phyloP scores from a whole-genome alignment of 768 basidiomycete species.

The Tylopilus subfusipes region DNA sequence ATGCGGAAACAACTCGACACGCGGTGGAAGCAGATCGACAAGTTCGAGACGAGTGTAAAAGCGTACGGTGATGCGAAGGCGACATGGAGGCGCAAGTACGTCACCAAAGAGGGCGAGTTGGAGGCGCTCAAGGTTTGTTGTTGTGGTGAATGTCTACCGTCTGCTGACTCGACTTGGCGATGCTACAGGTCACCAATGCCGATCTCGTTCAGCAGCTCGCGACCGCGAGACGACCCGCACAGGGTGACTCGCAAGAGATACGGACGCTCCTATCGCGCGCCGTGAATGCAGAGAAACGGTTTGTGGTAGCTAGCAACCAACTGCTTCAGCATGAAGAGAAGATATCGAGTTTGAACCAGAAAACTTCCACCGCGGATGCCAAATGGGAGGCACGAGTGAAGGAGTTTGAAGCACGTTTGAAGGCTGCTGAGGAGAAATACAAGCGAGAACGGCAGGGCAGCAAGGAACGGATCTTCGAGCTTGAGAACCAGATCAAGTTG shows the following conservation, averaged over 20 bases:
- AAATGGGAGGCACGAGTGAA: slow-evolving; percentile 97
- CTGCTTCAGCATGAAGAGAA: slow-evolving; percentile 81
- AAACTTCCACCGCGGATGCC: slow-evolving; percentile 65
- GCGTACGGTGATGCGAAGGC: slow-evolving; percentile 75
- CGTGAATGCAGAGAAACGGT: slow-evolving; percentile 81
- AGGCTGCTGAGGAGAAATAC: slow-evolving; percentile 84
- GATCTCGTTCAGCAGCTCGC: slow-evolving; percentile 74
- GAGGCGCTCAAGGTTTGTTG: slow-evolving; percentile 73
- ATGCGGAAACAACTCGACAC: slow-evolving; percentile 85
- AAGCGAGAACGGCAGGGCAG: slow-evolving; percentile 92
- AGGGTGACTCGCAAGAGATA: slow-evolving; percentile 65
- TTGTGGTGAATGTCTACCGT: not conserved
- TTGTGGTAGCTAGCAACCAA: slow-evolving; percentile 83
- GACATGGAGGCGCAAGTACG: slow-evolving; percentile 78
- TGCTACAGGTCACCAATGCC: slow-evolving; percentile 57
- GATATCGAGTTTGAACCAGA: slow-evolving; percentile 68
- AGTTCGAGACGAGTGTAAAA: slow-evolving; percentile 85
- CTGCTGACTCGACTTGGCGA: not conserved
- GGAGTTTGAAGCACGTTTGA: slow-evolving; percentile 81
- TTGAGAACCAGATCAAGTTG: slow-evolving; percentile 73
- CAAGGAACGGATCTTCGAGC: slow-evolving; percentile 77
- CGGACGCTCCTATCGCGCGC: slow-evolving; percentile 69
- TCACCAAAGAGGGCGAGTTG: slow-evolving; percentile 84
- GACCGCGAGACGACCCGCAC: slow-evolving; percentile 54
- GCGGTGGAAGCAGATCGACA: slow-evolving; percentile 90